Evolutionary conservation across 2,329 filamentous ascomycete species (phyloP).

Genomic region (Capronia coronata): DNA sequence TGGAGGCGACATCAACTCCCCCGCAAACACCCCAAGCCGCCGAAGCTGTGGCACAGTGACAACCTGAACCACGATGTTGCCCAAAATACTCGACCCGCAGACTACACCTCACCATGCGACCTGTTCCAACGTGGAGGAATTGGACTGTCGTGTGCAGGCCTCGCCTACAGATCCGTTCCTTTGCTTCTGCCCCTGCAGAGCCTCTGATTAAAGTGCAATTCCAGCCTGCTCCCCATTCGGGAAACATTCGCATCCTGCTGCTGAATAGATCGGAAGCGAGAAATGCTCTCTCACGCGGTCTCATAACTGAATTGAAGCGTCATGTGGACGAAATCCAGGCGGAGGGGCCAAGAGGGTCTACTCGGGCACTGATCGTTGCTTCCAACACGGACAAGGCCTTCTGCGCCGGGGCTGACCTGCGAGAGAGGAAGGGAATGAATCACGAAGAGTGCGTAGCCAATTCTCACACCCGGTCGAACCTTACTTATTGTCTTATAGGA

Average conservation of each 20-base stretch:
- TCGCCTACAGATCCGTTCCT: slow-evolving; percentile 6
- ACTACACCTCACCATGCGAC: slow-evolving; percentile 16
- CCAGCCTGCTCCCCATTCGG: slow-evolving; percentile 69
- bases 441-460: slow-evolving; percentile 62
- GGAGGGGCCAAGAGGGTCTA: slow-evolving; percentile 53
- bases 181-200: slow-evolving; percentile 16
- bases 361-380: slow-evolving; percentile 73
- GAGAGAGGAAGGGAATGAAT: slow-evolving; percentile 73
- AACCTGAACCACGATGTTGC: neutral
- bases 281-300: slow-evolving; percentile 79
- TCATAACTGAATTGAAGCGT: slow-evolving; percentile 64
- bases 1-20: neutral
- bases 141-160: neutral
- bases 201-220: slow-evolving; percentile 58
- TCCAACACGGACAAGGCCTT: slow-evolving; percentile 83
- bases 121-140: slow-evolving; percentile 6
- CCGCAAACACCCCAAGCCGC: neutral
- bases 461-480: neutral
- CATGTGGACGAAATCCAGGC: slow-evolving; percentile 66
- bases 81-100: neutral
- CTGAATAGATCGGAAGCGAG: slow-evolving; percentile 78
- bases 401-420: slow-evolving; percentile 90
- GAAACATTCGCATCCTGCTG: slow-evolving; percentile 80
- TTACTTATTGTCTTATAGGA: slow-evolving; percentile 48
- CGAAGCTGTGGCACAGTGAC: neutral